Percentiles rank a stretch among this genome's conserved stretches.
Conservation (phyloP, 2,329 filamentous ascomycete genomes). For the Phyllosticta citrichinensis region DNA sequence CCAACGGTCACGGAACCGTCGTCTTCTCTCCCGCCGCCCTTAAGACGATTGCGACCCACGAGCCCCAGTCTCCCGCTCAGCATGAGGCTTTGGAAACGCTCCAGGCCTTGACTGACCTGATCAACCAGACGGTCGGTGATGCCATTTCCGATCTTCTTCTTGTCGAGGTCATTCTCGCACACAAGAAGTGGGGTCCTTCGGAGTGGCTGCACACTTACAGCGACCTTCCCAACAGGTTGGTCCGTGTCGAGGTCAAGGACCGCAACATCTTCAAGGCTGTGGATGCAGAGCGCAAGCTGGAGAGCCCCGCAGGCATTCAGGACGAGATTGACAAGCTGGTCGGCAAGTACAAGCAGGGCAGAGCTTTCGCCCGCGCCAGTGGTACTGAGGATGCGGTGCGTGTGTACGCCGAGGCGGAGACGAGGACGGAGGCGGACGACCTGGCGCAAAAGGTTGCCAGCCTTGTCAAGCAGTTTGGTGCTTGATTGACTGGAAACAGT, state of each 20-base stretch:
- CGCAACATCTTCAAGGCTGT: conserved; percentile 85
- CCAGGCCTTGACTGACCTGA: conserved; percentile 72
- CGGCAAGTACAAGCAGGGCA: conserved; percentile 79
- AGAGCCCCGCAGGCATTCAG: conserved; percentile 69
- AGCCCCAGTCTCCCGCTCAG: conserved; percentile 85
- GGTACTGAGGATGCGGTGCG: conserved; percentile 94
- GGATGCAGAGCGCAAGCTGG: conserved; percentile 82
- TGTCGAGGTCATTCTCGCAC: conserved; percentile 89
- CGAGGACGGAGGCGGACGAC: conserved; percentile 81
- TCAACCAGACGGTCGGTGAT: conserved; percentile 97
- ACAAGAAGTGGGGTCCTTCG: conserved; percentile 82
- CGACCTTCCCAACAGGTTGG: conserved; percentile 90
- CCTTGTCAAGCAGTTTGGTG: conserved; percentile 47
- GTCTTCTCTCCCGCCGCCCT: conserved; percentile 83
- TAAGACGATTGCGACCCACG: conserved; percentile 64
- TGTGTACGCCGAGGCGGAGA: conserved; percentile 91
- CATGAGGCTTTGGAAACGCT: conserved; percentile 82
- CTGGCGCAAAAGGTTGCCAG: conserved; percentile 73
- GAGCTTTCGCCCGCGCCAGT: conserved; percentile 83
- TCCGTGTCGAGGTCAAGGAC: conserved; percentile 80
- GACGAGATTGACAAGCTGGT: conserved; percentile 78
- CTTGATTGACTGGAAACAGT: background rate
- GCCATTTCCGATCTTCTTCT: conserved; percentile 92
- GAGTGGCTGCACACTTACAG: conserved; percentile 92
- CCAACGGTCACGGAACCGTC: conserved; percentile 94